Conservation (phyloP, 495 filamentous ascomycete species). For the Alectoria sarmentosa region DNA sequence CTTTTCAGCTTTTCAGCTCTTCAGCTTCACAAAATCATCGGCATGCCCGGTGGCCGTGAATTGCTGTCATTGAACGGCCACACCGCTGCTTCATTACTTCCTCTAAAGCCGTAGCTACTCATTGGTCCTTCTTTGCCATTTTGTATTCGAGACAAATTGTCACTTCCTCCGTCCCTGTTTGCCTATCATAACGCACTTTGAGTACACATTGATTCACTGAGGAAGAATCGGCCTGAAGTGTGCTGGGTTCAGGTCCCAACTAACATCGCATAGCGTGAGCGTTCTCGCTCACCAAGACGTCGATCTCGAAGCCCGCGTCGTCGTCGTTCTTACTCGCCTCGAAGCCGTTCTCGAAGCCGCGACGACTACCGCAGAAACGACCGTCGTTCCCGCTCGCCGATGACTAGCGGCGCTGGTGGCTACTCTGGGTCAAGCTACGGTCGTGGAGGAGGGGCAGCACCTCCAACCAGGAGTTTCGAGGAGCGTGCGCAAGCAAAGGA, state of each 20-base stretch:
- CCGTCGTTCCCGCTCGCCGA: slow-evolving; percentile 76
- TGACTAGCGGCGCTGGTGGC: slow-evolving; percentile 66
- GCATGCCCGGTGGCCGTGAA: background rate
- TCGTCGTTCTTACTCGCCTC: slow-evolving; percentile 87
- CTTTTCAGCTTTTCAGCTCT: slow-evolving; percentile 13
- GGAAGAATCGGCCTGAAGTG: background rate
- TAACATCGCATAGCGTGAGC: slow-evolving; percentile 64
- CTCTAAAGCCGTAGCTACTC: slow-evolving; percentile 3
- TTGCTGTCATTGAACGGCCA: slow-evolving; percentile 11
- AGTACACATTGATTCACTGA: background rate
- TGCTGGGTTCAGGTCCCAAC: slow-evolving; percentile 3
- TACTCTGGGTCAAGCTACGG: slow-evolving; percentile 53
- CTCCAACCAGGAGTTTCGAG: slow-evolving; percentile 67
- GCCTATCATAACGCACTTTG: background rate
- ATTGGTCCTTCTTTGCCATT: slow-evolving; percentile 7
- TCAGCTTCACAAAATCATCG: background rate
- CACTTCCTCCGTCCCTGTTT: background rate
- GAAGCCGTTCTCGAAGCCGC: slow-evolving; percentile 85
- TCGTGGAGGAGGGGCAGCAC: slow-evolving; percentile 53
- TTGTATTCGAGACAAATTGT: background rate
- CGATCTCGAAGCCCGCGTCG: slow-evolving; percentile 73
- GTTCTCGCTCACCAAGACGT: slow-evolving; percentile 87
- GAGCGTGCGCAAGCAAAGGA: slow-evolving; percentile 82
- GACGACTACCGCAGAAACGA: slow-evolving; percentile 80
- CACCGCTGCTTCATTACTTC: slow-evolving; percentile 19